phyloP scores from a whole-genome alignment of 2,329 filamentous ascomycete genomes.

The Penicillium oxalicum region DNA sequence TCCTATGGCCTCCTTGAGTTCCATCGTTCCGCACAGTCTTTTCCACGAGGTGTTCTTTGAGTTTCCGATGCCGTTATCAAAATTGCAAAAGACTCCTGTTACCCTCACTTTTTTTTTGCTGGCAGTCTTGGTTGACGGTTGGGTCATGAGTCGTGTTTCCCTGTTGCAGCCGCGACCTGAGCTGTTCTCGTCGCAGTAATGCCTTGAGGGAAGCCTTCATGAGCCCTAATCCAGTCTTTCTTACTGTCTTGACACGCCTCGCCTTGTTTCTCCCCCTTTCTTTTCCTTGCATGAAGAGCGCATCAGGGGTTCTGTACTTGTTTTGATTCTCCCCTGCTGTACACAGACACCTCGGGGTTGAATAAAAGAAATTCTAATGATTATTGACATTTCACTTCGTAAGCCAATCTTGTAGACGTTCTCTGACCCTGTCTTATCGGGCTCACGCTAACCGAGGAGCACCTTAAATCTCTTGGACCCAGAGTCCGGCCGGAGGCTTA shows the following conservation, averaged over 20 bases:
- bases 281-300: constrained; percentile 28
- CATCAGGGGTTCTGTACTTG: constrained; percentile 19
- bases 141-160: constrained; percentile 16
- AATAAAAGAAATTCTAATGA: constrained; percentile 20
- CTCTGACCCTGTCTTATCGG: too few relatives aligned
- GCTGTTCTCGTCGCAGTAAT: not conserved
- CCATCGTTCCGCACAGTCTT: constrained; percentile 12
- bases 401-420: too few relatives aligned
- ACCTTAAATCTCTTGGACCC: too few relatives aligned
- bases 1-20: constrained; percentile 10
- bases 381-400: too few relatives aligned
- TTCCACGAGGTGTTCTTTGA: constrained; percentile 15
- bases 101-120: constrained; percentile 9
- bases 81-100: constrained; percentile 28
- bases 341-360: constrained; percentile 24
- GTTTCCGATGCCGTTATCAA: constrained; percentile 20
- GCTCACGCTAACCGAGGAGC: too few relatives aligned
- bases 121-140: constrained; percentile 5
- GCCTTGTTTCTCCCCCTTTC: constrained; percentile 1
- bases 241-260: constrained; percentile 1
- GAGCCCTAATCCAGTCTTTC: constrained; percentile 1
- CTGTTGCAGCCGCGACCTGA: constrained; percentile 11
- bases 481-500: too few relatives aligned
- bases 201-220: not conserved
- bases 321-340: constrained; percentile 25